phyloP scores from a whole-genome alignment of 2,329 filamentous ascomycete species.

The Beauveria rudraprayagi region DNA sequence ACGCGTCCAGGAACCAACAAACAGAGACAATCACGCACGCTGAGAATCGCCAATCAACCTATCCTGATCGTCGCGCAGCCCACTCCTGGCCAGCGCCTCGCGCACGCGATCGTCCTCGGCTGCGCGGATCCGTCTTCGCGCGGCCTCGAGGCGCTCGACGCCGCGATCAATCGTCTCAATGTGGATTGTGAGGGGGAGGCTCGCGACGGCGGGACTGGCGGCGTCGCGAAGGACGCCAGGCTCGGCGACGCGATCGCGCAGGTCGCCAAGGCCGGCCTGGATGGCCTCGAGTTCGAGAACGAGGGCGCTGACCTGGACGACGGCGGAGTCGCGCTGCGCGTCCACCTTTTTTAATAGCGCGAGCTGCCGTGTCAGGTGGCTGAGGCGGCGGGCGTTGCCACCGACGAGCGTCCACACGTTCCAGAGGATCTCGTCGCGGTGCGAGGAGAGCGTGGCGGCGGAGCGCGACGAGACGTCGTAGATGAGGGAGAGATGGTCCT shows the following conservation, averaged over 20 bases:
- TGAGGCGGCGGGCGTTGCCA: constrained; percentile 53
- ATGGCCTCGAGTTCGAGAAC: constrained; percentile 69
- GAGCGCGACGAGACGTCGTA: constrained; percentile 60
- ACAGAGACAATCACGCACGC: not conserved
- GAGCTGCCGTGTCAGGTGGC: constrained; percentile 56
- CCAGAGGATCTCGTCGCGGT: constrained; percentile 59
- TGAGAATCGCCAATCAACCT: constrained; percentile 31
- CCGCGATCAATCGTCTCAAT: constrained; percentile 67
- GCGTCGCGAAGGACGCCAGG: constrained; percentile 51
- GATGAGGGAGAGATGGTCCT: constrained; percentile 62
- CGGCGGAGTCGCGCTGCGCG: constrained; percentile 55
- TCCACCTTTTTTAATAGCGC: constrained; percentile 57
- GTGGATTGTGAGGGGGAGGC: constrained; percentile 61
- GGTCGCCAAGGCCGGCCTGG: constrained; percentile 58
- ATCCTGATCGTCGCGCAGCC: constrained; percentile 30
- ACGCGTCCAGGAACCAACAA: not conserved
- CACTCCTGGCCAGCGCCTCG: constrained; percentile 41
- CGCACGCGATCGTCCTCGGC: constrained; percentile 51
- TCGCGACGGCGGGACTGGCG: constrained; percentile 14
- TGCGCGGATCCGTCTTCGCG: constrained; percentile 50
- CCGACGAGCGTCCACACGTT: constrained; percentile 69
- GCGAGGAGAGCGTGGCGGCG: constrained; percentile 46
- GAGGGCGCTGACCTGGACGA: constrained; percentile 59
- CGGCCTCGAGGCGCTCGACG: constrained; percentile 61
- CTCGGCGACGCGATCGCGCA: constrained; percentile 61